These are phyloP conservation scores for Plasmodium reichenowi DNA, from an alignment of 169 alveolate species.

Conservation along the genomic window DNA sequence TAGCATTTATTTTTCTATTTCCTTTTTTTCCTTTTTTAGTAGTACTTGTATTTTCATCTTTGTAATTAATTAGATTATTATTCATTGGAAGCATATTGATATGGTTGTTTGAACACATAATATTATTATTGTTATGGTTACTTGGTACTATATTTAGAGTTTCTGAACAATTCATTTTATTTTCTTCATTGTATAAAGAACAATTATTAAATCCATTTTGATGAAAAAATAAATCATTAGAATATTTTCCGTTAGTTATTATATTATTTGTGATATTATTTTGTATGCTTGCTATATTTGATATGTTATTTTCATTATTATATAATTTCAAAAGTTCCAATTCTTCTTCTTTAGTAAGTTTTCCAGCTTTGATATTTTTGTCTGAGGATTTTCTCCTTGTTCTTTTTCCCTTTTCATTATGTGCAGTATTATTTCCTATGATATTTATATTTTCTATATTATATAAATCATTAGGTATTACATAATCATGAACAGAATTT, in stretches of 20 bases:
- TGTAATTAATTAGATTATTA: neutral
- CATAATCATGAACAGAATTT: neutral
- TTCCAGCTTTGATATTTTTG: neutral
- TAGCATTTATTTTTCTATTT: slow-evolving; percentile 20
- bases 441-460: neutral
- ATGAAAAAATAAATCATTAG: slow-evolving; percentile 7
- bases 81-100: neutral
- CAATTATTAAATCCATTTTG: slow-evolving; percentile 8
- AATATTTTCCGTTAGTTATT: neutral
- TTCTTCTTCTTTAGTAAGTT: neutral
- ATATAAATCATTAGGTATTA: neutral
- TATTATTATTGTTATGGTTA: neutral
- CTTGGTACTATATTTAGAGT: neutral
- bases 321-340: slow-evolving; percentile 5
- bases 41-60: neutral
- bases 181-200: slow-evolving; percentile 3
- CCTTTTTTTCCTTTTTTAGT: slow-evolving; percentile 11
- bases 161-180: neutral
- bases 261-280: neutral
- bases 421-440: neutral
- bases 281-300: neutral
- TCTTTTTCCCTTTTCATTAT: slow-evolving; percentile 1
- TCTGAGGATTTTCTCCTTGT: neutral
- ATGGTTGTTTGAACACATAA: neutral
- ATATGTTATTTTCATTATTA: slow-evolving; percentile 1